Evolutionary conservation across 1,284 basidiomycete genomes (phyloP).

Genomic region (Microbotryum scabiosae): DNA sequence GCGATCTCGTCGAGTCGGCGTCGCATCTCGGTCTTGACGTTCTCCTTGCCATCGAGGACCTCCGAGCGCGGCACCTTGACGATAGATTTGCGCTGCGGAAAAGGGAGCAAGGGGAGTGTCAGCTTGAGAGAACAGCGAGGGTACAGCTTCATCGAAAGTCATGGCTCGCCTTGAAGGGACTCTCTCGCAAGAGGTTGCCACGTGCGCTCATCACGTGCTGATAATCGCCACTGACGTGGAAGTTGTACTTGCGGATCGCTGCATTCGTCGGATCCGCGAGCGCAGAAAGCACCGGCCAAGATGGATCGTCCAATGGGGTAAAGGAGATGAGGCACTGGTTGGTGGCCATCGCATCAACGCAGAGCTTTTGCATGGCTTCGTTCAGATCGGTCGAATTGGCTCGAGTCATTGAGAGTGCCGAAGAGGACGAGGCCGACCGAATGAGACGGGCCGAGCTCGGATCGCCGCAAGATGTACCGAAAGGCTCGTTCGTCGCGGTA

Average conservation of each 20-base stretch:
- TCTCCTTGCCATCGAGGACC: conserved; percentile 77
- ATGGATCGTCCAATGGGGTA: conserved; percentile 52
- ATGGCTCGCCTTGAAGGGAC: conserved; percentile 63
- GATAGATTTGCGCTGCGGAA: conserved; percentile 60
- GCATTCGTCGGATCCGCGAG: conserved; percentile 4
- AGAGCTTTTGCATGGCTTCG: conserved; percentile 72
- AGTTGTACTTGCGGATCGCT: conserved; percentile 65
- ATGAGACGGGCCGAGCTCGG: not conserved
- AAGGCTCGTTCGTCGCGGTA: not conserved
- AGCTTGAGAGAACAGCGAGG: not conserved
- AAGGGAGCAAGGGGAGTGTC: not conserved
- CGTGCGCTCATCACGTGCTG: conserved; percentile 86
- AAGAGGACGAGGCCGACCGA: too few relatives aligned
- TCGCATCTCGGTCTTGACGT: conserved; percentile 77
- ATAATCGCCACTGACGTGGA: conserved; percentile 81
- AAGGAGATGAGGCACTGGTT: conserved; percentile 76
- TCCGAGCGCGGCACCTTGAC: conserved; percentile 88
- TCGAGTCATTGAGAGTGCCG: conserved; percentile 4
- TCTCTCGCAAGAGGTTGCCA: conserved; percentile 79
- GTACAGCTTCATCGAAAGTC: conserved; percentile 1
- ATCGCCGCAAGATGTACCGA: not conserved
- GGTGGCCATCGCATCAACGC: conserved; percentile 64
- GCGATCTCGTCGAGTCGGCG: conserved; percentile 86
- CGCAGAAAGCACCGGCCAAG: conserved; percentile 3
- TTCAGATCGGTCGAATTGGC: conserved; percentile 36